Conservation (phyloP, 805 yeast species). For the Candida piceae region DNA sequence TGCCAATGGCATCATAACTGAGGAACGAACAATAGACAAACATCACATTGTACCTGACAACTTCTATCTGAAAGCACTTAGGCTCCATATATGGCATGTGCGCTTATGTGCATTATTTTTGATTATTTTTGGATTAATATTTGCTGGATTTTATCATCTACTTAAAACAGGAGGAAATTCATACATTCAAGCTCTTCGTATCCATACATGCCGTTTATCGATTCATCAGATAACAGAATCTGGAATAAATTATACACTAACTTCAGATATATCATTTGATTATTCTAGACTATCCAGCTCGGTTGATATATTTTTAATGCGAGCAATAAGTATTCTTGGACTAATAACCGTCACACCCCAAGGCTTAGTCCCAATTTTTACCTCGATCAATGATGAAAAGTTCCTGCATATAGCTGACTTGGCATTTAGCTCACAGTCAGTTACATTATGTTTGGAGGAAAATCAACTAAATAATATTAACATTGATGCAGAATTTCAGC, state of each 20-base stretch:
- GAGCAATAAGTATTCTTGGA: slow-evolving; percentile 1
- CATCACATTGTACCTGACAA: no score
- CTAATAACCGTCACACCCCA: neutral
- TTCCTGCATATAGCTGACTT: slow-evolving; percentile 1
- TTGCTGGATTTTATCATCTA: no score
- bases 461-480: neutral
- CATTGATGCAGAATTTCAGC: neutral
- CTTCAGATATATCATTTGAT: slow-evolving; percentile 1
- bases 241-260: slow-evolving; percentile 2
- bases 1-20: neutral
- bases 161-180: neutral
- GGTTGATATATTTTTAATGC: slow-evolving; percentile 4
- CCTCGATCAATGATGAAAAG: slow-evolving; percentile 1
- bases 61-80: no score
- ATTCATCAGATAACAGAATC: slow-evolving; percentile 4
- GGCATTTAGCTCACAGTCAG: neutral
- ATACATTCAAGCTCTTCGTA: neutral
- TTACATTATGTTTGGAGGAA: neutral
- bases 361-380: slow-evolving; percentile 3
- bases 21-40: neutral
- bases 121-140: no score
- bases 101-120: no score
- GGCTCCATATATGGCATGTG: no score
- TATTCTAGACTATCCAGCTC: slow-evolving; percentile 3
- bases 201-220: slow-evolving; percentile 1